Base-by-base conservation (phyloP, 2,329 filamentous ascomycete species). In the Alternaria brassicae region DNA sequence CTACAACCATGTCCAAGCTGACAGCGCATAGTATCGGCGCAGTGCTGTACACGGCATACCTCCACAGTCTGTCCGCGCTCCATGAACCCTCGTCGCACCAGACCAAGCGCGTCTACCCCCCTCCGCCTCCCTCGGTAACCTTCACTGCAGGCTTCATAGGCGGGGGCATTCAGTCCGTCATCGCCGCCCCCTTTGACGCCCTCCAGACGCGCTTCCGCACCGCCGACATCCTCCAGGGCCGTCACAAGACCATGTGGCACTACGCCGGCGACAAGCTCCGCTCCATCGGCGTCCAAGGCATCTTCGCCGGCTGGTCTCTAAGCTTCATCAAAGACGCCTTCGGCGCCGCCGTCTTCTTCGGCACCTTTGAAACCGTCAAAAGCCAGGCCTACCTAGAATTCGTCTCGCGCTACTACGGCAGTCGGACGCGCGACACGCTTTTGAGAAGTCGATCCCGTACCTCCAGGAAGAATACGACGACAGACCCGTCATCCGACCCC, bases 171-270 rank as follows among this genome's bases (percentile, higher is more conserved):
- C 90, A 93, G 77, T 91, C 88, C 60, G 71, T 92, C 15, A 75
- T 92, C 9, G 91, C 90, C 0, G 91, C 90, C 0, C 91, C 91
- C 0, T 81, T 93, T 6, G 91, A 93, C 65, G 91, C 91, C 0
- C 85, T 93, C 3, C 89, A 92, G 69, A 88, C 89, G 4, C 84
- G 90, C 8, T 92, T 91, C 76, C 88, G 91, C 67, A 84, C 85
- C 30, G 80, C 80, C 57, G 86, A 88, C 60, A 83, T 87, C 64
- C 77, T 86, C n/a, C 79, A 84, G 47, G 84, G 85, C 13, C 83
- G 83, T 57, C 86, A 88, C 74, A 84, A 83, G 64, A 91, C 72
- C 72, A 90, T 92, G 86, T 93, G 90, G 90, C 80, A 84, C 15
- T 93, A 92, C 69, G 86, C 87, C 36, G 82, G 81, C 9, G 84